Evolutionary conservation across 352 stramenopile genomes (phyloP), one percentile per base, ranked within the genome.

Genomic region (Pythium phragmiticola): DNA sequence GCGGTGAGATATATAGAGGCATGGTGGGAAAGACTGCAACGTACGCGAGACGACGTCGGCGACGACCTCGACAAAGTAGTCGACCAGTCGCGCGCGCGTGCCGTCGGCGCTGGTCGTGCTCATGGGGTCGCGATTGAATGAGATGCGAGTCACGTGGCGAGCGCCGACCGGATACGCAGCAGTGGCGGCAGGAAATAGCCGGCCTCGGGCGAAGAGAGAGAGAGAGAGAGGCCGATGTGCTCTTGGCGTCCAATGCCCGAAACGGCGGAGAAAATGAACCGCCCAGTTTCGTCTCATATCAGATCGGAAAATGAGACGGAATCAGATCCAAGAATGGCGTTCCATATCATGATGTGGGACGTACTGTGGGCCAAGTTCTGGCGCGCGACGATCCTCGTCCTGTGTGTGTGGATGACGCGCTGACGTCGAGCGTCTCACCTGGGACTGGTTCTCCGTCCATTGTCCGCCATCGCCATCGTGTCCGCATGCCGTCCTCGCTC

Each of bases 61-160:
- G 13, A 75, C 76, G 45, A 89, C 80, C 58, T 90, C 80, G 34
- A 92, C 72, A 61, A 89, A 89, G 70, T 92, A 92, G 72, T 92
- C 80, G 30, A 84, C 77, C 34, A 92, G 78, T 49, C 81, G 78
- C 57, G 56, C 42, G 50, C 62, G 54, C 39, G 52, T n/a, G 13
- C 36, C 41, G 21, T 33, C 52, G n/a, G n/a, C 46, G 46, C 26
- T 52, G 46, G 7, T 52, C 19, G 16, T 34, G 46, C 46, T 52
- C 46, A 33, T 52, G 46, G 8, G 7, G 4, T 2, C 13, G 17
- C 6, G 39, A 46, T 8, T 8, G 11, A 23, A 16, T 21, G 26
- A 30, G 26, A 2, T 17, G 39, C 17, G 39, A 46, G 16, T 46
- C 13, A 2, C 13, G 17, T 46, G 16, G 13, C 39, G 11, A 19